Percentiles rank a stretch among this genome's conserved stretches.
phyloP scores from a whole-genome alignment of 2,329 filamentous ascomycete species.

The Fusarium fracticaudum region DNA sequence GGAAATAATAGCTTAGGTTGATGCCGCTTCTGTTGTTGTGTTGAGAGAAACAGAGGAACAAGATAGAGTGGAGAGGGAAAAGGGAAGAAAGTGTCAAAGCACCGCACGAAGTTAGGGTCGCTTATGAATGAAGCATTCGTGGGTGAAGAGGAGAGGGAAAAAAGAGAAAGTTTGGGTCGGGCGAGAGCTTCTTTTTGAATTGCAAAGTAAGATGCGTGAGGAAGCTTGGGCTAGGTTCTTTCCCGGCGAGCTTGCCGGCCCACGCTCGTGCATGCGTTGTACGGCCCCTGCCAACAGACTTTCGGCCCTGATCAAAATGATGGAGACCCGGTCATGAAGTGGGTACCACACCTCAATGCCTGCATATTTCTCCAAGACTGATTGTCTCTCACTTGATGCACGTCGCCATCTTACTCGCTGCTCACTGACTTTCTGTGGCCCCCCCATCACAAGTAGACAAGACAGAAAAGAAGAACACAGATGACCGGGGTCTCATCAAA shows the following conservation, averaged over 20 bases:
- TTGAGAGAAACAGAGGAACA: constrained; percentile 38
- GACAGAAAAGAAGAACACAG: constrained; percentile 23
- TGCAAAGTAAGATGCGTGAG: constrained; percentile 33
- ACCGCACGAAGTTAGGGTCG: constrained; percentile 61
- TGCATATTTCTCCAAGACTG: constrained; percentile 32
- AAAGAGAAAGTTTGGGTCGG: constrained; percentile 46
- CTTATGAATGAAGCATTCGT: constrained; percentile 60
- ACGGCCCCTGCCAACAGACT: constrained; percentile 41
- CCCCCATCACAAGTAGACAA: constrained; percentile 24
- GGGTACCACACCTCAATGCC: constrained; percentile 25
- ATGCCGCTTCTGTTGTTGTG: constrained; percentile 33
- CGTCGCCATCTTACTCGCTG: constrained; percentile 21
- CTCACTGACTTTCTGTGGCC: constrained; percentile 20
- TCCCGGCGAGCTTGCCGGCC: constrained; percentile 43
- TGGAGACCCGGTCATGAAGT: constrained; percentile 35
- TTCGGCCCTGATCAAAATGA: constrained; percentile 40
- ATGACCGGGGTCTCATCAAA: constrained; percentile 35
- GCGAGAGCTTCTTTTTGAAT: constrained; percentile 55
- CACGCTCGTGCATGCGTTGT: constrained; percentile 16
- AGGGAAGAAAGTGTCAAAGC: constrained; percentile 50
- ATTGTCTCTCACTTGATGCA: constrained; percentile 27
- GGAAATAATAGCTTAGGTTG: constrained; percentile 26
- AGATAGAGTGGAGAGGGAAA: constrained; percentile 42
- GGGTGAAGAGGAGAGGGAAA: constrained; percentile 56
- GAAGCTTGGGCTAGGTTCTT: constrained; percentile 30